These are phyloP conservation scores for Boletus subcaerulescens DNA, from an alignment of 768 basidiomycete species.

Conservation along the genomic window DNA sequence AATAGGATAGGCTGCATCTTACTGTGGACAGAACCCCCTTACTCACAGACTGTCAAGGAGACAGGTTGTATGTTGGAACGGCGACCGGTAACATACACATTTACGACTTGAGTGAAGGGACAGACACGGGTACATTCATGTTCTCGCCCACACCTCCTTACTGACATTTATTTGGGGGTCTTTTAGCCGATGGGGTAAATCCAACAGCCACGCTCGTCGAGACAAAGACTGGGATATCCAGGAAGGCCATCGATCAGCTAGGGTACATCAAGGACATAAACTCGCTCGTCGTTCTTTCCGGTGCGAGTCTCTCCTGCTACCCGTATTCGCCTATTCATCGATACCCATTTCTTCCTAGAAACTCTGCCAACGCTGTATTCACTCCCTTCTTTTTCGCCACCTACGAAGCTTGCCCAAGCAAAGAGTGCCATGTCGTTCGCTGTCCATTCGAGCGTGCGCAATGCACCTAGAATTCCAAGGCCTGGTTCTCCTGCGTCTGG, in stretches of 20 bases:
- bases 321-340: not conserved
- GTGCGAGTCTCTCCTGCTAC: slow-evolving; percentile 39
- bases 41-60: slow-evolving; percentile 35
- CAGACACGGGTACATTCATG: slow-evolving; percentile 37
- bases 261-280: slow-evolving; percentile 84
- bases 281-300: slow-evolving; percentile 80
- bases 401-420: slow-evolving; percentile 70
- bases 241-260: slow-evolving; percentile 82
- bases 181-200: slow-evolving; percentile 5
- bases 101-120: slow-evolving; percentile 43
- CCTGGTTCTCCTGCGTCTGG: slow-evolving; percentile 7
- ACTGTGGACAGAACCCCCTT: not conserved
- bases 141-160: slow-evolving; percentile 25
- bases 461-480: slow-evolving; percentile 32
- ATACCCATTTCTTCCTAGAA: slow-evolving; percentile 45
- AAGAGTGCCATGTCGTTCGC: slow-evolving; percentile 84
- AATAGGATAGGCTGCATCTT: not conserved
- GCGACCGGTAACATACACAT: slow-evolving; percentile 52
- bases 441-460: slow-evolving; percentile 58
- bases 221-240: slow-evolving; percentile 60
- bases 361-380: slow-evolving; percentile 70
- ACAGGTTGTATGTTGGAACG: slow-evolving; percentile 62
- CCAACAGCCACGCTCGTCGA: slow-evolving; percentile 45
- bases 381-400: slow-evolving; percentile 66
- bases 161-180: slow-evolving; percentile 1